Percentiles rank a stretch among this genome's conserved stretches.
Evolutionary conservation across 73 alveolate species (phyloP).

Genomic region (Tetrahymena malaccensis): DNA sequence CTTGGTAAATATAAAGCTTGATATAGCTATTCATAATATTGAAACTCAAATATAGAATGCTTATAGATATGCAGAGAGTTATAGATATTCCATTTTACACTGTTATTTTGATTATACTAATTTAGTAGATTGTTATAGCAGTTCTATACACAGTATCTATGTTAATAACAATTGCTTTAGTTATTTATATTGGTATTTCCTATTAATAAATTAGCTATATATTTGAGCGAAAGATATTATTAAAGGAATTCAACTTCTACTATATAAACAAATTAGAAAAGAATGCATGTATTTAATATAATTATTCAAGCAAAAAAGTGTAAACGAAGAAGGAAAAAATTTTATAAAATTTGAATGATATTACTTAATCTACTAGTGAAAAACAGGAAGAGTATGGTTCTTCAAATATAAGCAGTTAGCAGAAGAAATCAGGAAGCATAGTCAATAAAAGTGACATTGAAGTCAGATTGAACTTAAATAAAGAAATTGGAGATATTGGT

Average conservation of each 20-base stretch:
- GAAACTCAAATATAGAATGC: background rate
- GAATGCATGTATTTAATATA: background rate
- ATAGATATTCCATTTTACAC: background rate
- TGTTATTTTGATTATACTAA: background rate
- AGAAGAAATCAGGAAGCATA: background rate
- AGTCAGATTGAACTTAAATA: background rate
- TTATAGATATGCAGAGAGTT: background rate
- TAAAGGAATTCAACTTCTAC: background rate
- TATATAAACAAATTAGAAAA: background rate
- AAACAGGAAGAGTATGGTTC: background rate
- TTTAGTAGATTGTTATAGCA: background rate
- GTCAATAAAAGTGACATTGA: background rate
- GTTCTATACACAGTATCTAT: background rate
- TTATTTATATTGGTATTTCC: background rate
- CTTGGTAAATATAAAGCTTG: background rate
- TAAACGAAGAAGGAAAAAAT: background rate
- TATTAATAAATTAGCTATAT: background rate
- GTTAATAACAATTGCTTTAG: background rate
- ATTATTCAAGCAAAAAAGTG: background rate
- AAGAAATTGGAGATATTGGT: background rate
- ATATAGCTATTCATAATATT: background rate
- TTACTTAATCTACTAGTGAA: background rate
- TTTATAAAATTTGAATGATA: background rate
- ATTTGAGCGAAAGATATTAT: background rate
- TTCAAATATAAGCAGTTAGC: background rate